A percentile compares a stretch with the other conserved stretches of the same genome.
phyloP scores from a whole-genome alignment of 306 rosid genomes.

The Fragaria nilgerrensis region DNA sequence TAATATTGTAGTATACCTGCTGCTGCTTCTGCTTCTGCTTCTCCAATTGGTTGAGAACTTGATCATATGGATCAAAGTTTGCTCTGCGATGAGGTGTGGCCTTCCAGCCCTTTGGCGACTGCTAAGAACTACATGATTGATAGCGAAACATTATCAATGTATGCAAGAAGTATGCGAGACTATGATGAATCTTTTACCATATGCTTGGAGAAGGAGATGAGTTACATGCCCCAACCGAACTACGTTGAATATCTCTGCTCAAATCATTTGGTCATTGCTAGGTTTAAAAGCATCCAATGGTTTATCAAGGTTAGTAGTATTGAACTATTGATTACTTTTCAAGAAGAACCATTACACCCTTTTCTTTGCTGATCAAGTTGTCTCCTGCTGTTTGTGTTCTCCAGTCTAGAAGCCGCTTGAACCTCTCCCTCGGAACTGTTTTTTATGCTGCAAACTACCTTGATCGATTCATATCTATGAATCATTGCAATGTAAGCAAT shows the following conservation, averaged over 20 bases:
- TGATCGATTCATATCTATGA: slow-evolving; percentile 49
- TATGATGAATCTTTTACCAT: slow-evolving; percentile 29
- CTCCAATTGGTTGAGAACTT: background rate
- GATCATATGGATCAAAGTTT: slow-evolving; percentile 28
- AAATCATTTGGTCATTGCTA: slow-evolving; percentile 30
- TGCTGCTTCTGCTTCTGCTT: background rate
- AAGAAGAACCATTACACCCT: background rate
- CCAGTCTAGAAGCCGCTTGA: slow-evolving; percentile 46
- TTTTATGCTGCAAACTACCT: slow-evolving; percentile 52
- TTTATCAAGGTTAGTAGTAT: slow-evolving; percentile 40
- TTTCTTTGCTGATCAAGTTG: background rate
- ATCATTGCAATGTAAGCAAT: slow-evolving; percentile 39
- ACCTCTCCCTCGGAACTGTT: slow-evolving; percentile 44
- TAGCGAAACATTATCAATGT: background rate
- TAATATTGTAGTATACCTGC: background rate
- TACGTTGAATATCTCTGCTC: slow-evolving; percentile 27
- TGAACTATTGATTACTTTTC: background rate
- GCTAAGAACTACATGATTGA: background rate
- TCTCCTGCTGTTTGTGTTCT: background rate
- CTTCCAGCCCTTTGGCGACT: slow-evolving; percentile 26
- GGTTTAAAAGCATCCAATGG: slow-evolving; percentile 47
- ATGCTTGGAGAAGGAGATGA: slow-evolving; percentile 39
- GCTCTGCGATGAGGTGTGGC: slow-evolving; percentile 55
- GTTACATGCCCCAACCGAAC: slow-evolving; percentile 30
- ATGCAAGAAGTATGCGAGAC: slow-evolving; percentile 24